A percentile compares a stretch with the other conserved stretches of the same genome.
Evolutionary conservation across 1,139 yeast species (phyloP).

Genomic region (Hyphopichia khmerensis): DNA sequence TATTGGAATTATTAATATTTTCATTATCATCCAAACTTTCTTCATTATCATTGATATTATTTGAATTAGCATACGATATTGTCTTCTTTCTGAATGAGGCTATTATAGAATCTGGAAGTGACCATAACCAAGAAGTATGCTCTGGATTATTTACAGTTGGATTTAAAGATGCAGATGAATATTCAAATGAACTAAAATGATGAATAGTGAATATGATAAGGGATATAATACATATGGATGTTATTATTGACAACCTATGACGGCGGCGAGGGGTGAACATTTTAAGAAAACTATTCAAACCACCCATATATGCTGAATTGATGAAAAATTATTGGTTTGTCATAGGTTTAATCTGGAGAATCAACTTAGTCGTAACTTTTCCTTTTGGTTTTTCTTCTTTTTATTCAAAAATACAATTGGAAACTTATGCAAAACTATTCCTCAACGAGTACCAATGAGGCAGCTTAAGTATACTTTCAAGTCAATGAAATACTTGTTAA

Average conservation of each 20-base stretch:
- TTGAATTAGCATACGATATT: constrained; percentile 16
- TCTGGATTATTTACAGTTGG: constrained; percentile 2
- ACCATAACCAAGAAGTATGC: not conserved
- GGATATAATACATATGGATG: not conserved
- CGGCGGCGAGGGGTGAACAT: constrained; percentile 2
- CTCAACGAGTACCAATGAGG: too few relatives aligned
- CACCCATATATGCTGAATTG: not conserved
- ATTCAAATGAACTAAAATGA: not conserved
- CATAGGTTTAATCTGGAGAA: too few relatives aligned
- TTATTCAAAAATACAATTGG: too few relatives aligned
- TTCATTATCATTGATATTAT: not conserved
- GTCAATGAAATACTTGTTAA: too few relatives aligned
- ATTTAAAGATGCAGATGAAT: constrained; percentile 1
- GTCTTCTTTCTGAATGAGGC: constrained; percentile 13
- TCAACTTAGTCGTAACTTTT: too few relatives aligned
- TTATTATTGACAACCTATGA: not conserved
- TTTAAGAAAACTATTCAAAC: not conserved
- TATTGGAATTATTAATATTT: constrained; percentile 1
- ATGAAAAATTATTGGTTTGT: too few relatives aligned
- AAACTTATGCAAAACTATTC: too few relatives aligned
- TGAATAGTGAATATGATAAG: not conserved
- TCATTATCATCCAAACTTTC: not conserved
- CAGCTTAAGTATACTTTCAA: too few relatives aligned
- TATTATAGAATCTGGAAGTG: not conserved
- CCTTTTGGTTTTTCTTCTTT: too few relatives aligned